A percentile compares a stretch with the other conserved stretches of the same genome.
phyloP scores from a whole-genome alignment of 192 early-diverging fungal species.

The Backusella tarrabulga region DNA sequence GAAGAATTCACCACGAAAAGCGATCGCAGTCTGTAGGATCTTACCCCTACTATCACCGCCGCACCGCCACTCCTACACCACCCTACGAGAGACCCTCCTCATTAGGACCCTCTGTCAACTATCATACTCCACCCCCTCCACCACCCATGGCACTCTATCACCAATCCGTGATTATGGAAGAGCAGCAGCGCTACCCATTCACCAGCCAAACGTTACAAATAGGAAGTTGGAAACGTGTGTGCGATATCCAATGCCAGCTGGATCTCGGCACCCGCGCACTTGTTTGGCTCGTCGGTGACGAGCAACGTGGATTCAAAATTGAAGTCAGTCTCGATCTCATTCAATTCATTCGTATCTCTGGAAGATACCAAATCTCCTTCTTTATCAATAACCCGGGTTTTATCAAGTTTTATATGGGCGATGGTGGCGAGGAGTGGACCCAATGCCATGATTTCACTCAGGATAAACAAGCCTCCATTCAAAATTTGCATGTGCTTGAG shows the following conservation, averaged over 20 bases:
- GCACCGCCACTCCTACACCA: neutral
- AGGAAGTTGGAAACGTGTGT: slow-evolving; percentile 65
- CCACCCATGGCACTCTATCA: neutral
- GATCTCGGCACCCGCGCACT: slow-evolving; percentile 40
- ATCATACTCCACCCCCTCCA: neutral
- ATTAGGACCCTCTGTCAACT: neutral
- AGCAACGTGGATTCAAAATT: slow-evolving; percentile 54
- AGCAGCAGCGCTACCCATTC: slow-evolving; percentile 25
- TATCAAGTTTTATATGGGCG: slow-evolving; percentile 44
- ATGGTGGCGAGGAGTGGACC: slow-evolving; percentile 41
- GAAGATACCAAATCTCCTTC: slow-evolving; percentile 25
- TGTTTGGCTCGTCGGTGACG: slow-evolving; percentile 60
- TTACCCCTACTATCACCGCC: neutral
- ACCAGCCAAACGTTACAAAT: slow-evolving; percentile 56
- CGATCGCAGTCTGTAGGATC: slow-evolving; percentile 22
- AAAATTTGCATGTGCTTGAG: slow-evolving; percentile 46
- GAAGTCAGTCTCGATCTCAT: slow-evolving; percentile 48
- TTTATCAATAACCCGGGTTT: slow-evolving; percentile 28
- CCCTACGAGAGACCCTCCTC: slow-evolving; percentile 2
- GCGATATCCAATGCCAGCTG: slow-evolving; percentile 55
- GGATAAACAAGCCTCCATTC: slow-evolving; percentile 54
- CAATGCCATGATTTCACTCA: slow-evolving; percentile 65
- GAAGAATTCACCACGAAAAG: neutral
- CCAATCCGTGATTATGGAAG: neutral
- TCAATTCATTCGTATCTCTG: slow-evolving; percentile 37